These are phyloP conservation scores for Pichia deserticola DNA, from an alignment of 805 yeast genomes.

Conservation along the genomic window DNA sequence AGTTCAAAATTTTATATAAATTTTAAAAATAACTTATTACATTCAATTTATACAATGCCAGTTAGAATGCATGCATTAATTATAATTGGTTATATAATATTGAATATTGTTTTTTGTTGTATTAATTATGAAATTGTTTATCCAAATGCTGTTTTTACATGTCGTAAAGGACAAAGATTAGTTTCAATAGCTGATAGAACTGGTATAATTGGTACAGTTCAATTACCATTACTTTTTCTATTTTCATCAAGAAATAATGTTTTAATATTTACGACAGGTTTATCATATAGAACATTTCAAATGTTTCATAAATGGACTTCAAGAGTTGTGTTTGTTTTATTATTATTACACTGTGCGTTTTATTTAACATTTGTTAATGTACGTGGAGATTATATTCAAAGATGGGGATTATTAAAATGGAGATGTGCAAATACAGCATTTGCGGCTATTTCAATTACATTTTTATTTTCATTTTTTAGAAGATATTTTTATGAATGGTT, in stretches of 20 bases:
- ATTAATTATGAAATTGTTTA: conserved; percentile 21
- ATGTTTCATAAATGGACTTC: conserved; percentile 35
- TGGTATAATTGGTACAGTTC: conserved; percentile 37
- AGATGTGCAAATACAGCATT: conserved; percentile 36
- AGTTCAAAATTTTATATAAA: not conserved
- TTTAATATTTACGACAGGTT: conserved; percentile 26
- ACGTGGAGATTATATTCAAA: conserved; percentile 28
- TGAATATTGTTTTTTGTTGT: conserved; percentile 24
- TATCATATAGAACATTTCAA: conserved; percentile 30
- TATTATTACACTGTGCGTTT: conserved; percentile 32
- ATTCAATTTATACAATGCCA: conserved; percentile 23
- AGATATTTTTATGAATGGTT: conserved; percentile 38
- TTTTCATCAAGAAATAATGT: conserved; percentile 32
- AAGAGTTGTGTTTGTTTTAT: conserved; percentile 31
- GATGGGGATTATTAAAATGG: conserved; percentile 37
- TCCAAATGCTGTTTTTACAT: conserved; percentile 28
- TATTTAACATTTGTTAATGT: conserved; percentile 32
- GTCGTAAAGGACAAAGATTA: conserved; percentile 22
- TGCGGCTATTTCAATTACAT: conserved; percentile 22
- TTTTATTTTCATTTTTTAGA: conserved; percentile 29
- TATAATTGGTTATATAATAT: conserved; percentile 21
- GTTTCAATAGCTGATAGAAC: conserved; percentile 37
- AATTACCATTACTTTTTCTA: conserved; percentile 29
- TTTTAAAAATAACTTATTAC: conserved; percentile 4
- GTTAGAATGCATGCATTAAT: conserved; percentile 28